Percentiles rank a stretch among this genome's conserved stretches.
Evolutionary conservation across 371 early-diverging fungal genomes (phyloP).

Genomic region (Rhizopus delemar): DNA sequence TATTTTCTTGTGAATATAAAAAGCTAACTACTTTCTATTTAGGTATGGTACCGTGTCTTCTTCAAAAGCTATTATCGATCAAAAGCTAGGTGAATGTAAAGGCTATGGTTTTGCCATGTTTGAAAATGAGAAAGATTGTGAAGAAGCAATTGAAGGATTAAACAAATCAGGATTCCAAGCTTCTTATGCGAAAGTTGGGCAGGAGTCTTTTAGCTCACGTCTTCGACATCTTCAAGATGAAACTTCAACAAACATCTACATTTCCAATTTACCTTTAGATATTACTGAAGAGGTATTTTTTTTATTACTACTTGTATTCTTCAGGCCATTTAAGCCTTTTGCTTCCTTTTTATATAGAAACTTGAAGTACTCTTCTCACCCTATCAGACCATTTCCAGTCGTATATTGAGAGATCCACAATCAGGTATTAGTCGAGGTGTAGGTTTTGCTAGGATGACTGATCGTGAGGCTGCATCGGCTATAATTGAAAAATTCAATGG

Average conservation of each 20-base stretch:
- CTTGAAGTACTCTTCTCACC: slow-evolving; percentile 69
- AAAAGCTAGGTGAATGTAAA: slow-evolving; percentile 78
- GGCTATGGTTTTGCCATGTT: slow-evolving; percentile 94
- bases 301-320: not conserved
- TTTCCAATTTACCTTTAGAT: slow-evolving; percentile 79
- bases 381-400: slow-evolving; percentile 66
- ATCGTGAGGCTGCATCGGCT: slow-evolving; percentile 64
- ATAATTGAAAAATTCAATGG: slow-evolving; percentile 75
- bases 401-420: slow-evolving; percentile 70
- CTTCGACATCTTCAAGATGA: slow-evolving; percentile 77
- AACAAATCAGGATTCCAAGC: slow-evolving; percentile 68
- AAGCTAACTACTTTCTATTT: slow-evolving; percentile 6
- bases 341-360: slow-evolving; percentile 38
- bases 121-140: slow-evolving; percentile 67
- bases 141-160: slow-evolving; percentile 71
- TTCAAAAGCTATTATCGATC: slow-evolving; percentile 84
- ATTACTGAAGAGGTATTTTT: slow-evolving; percentile 65
- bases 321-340: no score
- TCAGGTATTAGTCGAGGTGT: slow-evolving; percentile 70
- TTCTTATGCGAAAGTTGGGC: slow-evolving; percentile 74
- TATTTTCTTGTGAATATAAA: no score
- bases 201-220: slow-evolving; percentile 78
- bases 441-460: slow-evolving; percentile 81
- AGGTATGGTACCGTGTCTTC: slow-evolving; percentile 83
- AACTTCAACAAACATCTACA: slow-evolving; percentile 79